Conservation (phyloP, 441 rosid genomes). For the Iberis amara region DNA sequence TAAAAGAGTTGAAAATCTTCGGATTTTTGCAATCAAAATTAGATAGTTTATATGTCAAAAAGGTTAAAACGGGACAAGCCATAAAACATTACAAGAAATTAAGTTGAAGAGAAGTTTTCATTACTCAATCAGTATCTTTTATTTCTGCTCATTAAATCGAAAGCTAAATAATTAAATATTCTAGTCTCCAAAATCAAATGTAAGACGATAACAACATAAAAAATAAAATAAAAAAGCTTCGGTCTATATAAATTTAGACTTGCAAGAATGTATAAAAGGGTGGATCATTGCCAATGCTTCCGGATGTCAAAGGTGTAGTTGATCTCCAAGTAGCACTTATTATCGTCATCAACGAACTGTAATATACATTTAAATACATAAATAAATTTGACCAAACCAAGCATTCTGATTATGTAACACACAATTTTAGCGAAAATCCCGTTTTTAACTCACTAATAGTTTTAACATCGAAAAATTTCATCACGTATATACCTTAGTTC, state of each 20-base stretch:
- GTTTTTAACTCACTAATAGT: neutral
- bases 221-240: neutral
- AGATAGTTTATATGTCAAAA: too few relatives aligned
- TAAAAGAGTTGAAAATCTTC: too few relatives aligned
- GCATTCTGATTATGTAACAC: neutral
- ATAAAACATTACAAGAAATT: neutral
- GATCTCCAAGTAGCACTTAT: conserved; percentile 80
- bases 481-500: conserved; percentile 39
- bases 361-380: neutral
- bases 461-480: neutral
- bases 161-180: neutral
- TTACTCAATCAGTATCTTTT: too few relatives aligned
- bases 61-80: too few relatives aligned
- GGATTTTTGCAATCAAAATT: too few relatives aligned
- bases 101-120: neutral
- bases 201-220: neutral
- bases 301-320: conserved; percentile 79
- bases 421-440: neutral
- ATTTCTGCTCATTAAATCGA: too few relatives aligned
- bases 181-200: conserved; percentile 21
- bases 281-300: conserved; percentile 52
- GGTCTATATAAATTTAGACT: conserved; percentile 16
- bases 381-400: neutral
- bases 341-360: conserved; percentile 84
- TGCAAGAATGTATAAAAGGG: neutral